A percentile compares a stretch with the other conserved stretches of the same genome.
These are phyloP conservation scores for Filobasidium floriforme DNA, from an alignment of 768 basidiomycete genomes.

Conservation along the genomic window DNA sequence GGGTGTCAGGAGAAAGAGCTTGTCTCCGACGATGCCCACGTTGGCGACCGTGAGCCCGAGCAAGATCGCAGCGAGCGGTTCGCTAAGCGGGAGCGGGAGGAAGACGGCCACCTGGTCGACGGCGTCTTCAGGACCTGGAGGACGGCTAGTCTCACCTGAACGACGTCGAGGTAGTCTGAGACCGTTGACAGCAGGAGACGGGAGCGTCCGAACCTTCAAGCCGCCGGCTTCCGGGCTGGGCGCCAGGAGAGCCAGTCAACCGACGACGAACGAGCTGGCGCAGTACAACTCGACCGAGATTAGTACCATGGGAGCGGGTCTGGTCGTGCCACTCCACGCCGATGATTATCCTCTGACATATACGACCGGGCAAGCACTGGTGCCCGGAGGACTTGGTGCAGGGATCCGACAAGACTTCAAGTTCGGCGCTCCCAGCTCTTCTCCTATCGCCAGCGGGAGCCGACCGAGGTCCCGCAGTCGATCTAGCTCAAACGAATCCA, in stretches of 20 bases:
- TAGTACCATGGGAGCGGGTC: too few relatives aligned
- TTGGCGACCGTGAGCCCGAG: constrained; percentile 36
- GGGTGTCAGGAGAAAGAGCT: constrained; percentile 29
- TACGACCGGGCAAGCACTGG: neutral
- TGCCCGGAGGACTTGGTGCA: neutral
- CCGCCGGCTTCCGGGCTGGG: neutral
- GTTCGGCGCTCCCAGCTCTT: constrained; percentile 23
- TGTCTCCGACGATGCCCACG: constrained; percentile 34
- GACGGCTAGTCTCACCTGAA: neutral
- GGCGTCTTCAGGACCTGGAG: neutral
- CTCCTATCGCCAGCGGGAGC: constrained; percentile 6
- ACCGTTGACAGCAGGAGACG: neutral
- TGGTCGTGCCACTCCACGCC: neutral
- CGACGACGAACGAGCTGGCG: neutral
- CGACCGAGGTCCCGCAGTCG: neutral
- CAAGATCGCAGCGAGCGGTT: constrained; percentile 17
- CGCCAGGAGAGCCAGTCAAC: neutral
- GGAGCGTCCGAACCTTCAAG: neutral
- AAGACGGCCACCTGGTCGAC: neutral
- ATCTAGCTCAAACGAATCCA: constrained; percentile 2
- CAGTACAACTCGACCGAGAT: neutral
- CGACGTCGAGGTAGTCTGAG: neutral
- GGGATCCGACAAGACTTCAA: constrained; percentile 12
- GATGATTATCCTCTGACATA: neutral
- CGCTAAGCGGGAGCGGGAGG: constrained; percentile 12